These are phyloP conservation scores for Phallus indusiatus DNA, from an alignment of 768 basidiomycete species.

Conservation along the genomic window DNA sequence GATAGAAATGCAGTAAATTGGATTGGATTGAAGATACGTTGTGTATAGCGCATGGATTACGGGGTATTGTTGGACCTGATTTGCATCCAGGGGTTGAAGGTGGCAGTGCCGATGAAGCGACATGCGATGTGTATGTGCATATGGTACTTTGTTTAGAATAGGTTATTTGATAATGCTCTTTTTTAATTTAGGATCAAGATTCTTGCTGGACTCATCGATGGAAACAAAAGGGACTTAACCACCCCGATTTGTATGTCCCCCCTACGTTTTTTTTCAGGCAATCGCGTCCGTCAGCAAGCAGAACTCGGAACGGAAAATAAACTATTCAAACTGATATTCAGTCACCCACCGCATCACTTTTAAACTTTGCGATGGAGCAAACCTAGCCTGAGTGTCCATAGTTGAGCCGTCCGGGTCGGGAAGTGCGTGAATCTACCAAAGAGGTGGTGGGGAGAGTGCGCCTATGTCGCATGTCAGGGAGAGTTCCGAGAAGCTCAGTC, in stretches of 20 bases:
- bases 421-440: conserved; percentile 48
- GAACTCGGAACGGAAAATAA: conserved; percentile 58
- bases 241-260: conserved; percentile 75
- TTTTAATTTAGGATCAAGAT: conserved; percentile 58
- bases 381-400: conserved; percentile 85
- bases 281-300: conserved; percentile 61
- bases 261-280: conserved; percentile 36
- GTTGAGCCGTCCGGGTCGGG: conserved; percentile 75
- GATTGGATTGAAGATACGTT: conserved; percentile 94
- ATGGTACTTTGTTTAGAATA: no score
- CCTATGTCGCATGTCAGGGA: conserved; percentile 48
- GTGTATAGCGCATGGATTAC: conserved; percentile 89
- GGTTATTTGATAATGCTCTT: neutral
- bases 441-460: conserved; percentile 51
- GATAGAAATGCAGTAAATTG: conserved; percentile 57
- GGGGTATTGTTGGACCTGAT: conserved; percentile 85
- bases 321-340: conserved; percentile 59
- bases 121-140: conserved; percentile 83
- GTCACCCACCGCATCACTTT: conserved; percentile 54
- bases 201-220: conserved; percentile 59
- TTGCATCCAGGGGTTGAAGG: conserved; percentile 93
- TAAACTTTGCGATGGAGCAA: conserved; percentile 83
- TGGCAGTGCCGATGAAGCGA: conserved; percentile 79
- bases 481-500: conserved; percentile 54
- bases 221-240: conserved; percentile 51